phyloP scores from a whole-genome alignment of 169 alveolate genomes.

The Plasmodium vivax region DNA sequence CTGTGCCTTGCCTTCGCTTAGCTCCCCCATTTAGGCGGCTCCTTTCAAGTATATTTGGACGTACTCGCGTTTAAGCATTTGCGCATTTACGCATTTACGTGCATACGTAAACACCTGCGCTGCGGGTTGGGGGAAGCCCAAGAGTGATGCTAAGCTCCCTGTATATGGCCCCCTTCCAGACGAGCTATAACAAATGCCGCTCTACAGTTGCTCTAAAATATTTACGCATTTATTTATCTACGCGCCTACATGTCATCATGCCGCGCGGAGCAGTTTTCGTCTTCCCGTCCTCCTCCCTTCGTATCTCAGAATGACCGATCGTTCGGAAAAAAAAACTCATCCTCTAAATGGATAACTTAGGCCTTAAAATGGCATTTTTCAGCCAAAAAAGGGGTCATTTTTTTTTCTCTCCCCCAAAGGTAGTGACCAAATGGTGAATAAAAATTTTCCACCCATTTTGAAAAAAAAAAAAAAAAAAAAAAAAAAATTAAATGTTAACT shows the following conservation, averaged over 20 bases:
- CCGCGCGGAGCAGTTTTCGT: background rate
- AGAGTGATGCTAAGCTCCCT: background rate
- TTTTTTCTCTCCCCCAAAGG: background rate
- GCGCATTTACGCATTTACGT: slow-evolving; percentile 2
- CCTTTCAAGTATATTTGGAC: background rate
- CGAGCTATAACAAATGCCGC: background rate
- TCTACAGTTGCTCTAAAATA: background rate
- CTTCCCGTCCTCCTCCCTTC: background rate
- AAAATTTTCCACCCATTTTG: background rate
- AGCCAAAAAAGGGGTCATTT: background rate
- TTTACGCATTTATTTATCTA: background rate
- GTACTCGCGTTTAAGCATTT: background rate
- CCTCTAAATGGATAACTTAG: background rate
- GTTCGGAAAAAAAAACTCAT: background rate
- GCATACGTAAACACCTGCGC: background rate
- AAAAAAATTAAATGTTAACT: background rate
- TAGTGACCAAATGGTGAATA: background rate
- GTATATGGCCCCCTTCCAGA: background rate
- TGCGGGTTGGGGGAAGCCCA: background rate
- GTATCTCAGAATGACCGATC: background rate
- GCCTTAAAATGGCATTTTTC: background rate
- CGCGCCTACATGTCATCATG: background rate
- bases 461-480: background rate
- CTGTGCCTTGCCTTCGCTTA: slow-evolving; percentile 8
- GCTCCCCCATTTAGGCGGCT: slow-evolving; percentile 35